phyloP scores from a whole-genome alignment of 805 yeast genomes.

The Myxozyma neglecta region DNA sequence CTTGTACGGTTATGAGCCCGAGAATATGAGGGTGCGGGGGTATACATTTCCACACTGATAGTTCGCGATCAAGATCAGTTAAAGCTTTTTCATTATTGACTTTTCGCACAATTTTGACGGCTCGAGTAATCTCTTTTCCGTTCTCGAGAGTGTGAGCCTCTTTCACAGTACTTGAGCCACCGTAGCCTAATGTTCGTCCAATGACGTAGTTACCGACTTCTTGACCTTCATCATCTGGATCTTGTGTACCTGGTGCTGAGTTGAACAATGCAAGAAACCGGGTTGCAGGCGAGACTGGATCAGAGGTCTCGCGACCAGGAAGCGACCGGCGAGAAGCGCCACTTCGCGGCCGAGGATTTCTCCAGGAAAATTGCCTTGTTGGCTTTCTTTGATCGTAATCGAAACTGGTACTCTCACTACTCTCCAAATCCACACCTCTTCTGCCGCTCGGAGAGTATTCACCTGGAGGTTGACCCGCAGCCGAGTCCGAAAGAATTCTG shows the following conservation, averaged over 20 bases:
- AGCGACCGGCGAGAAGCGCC: constrained; percentile 15
- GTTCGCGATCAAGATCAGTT: constrained; percentile 66
- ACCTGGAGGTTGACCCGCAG: background rate
- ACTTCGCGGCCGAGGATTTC: constrained; percentile 26
- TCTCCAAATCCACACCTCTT: background rate
- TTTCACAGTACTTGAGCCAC: constrained; percentile 86
- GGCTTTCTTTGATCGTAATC: background rate
- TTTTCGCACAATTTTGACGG: constrained; percentile 56
- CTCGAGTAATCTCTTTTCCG: constrained; percentile 41
- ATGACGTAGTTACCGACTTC: constrained; percentile 58
- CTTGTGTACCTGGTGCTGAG: constrained; percentile 2
- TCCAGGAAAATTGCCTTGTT: constrained; percentile 25
- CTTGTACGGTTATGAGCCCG: constrained; percentile 59
- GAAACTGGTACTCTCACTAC: background rate
- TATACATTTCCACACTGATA: constrained; percentile 69
- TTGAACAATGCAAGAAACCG: constrained; percentile 21
- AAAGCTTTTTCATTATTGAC: constrained; percentile 47
- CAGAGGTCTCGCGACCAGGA: constrained; percentile 14
- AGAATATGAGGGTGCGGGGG: constrained; percentile 61
- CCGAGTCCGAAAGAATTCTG: constrained; percentile 3
- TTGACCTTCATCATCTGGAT: constrained; percentile 65
- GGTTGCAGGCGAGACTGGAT: constrained; percentile 25
- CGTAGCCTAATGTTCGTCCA: constrained; percentile 78
- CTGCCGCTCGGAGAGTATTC: background rate
- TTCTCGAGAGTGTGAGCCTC: constrained; percentile 51